Evolutionary conservation across 192 early-diverging fungal species (phyloP), one percentile per base, ranked within the genome.

Genomic region (Linnemannia elongata): DNA sequence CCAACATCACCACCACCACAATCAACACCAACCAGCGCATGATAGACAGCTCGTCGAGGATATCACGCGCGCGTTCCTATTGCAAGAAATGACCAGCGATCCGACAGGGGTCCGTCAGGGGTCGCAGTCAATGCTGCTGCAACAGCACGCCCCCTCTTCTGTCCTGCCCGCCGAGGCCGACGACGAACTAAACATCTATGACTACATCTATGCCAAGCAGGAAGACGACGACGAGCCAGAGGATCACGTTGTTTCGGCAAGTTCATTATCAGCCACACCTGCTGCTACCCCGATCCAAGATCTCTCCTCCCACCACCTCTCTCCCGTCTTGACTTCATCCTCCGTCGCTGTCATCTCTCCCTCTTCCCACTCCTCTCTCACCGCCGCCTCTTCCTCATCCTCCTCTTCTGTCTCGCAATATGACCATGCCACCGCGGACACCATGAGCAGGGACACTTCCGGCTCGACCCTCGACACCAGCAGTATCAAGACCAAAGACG

Each of bases 201-300:
- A 87, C 39, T 87, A 81, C 33, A 87, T 87, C 76, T 76, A 87
- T 60, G 79, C 79, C 72, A 87, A 87, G 57, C 85, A 87, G 44
- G 79, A 87, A 20, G 76, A 79, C 52, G 85, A 87, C 22, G 79
- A 74, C 24, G 76, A 78, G 60, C 35, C 77, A 69, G 77, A 79
- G n/a, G 66, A 78, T 41, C 27, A 36, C 33, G 44, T 69, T 63
- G 76, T 54, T 41, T 39, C 81, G 60, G 35, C 36, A 38, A 49
- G 49, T 35, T 71, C 80, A 60, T 47, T 81, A 75, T 74, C 78
- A 3, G 20, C 22, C 74, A 39, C 35, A 20, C 52, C 49, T 36
- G 35, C 74, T 4, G 57, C 30, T 55, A 69, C 27, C 38, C 4
- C 52, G 20, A 35, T 36, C 27, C 60, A 66, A 66, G 22, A 66